Evolutionary conservation across 345 rosid species (phyloP).

Genomic region (Arabidopsis arenosa): DNA sequence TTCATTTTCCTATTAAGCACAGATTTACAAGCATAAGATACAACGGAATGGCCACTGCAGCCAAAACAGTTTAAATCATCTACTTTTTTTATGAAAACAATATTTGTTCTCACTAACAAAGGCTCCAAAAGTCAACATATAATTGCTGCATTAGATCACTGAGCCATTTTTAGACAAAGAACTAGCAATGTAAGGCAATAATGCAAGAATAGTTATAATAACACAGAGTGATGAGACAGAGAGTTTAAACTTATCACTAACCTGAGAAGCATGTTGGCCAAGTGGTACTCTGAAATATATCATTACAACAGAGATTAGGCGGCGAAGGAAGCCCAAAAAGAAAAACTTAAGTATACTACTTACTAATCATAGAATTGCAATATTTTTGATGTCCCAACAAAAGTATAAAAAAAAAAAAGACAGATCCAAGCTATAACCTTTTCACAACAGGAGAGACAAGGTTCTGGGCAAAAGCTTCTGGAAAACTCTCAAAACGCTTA

Average conservation of each 20-base stretch:
- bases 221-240: constrained; percentile 7
- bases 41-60: constrained; percentile 25
- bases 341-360: background rate
- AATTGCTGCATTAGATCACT: constrained; percentile 13
- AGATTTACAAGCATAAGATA: constrained; percentile 11
- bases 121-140: constrained; percentile 12
- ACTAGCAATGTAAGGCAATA: constrained; percentile 13
- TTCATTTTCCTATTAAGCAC: background rate
- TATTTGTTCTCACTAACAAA: constrained; percentile 8
- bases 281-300: constrained; percentile 62
- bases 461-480: constrained; percentile 83
- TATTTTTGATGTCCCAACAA: background rate
- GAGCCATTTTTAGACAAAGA: constrained; percentile 26
- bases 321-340: constrained; percentile 20
- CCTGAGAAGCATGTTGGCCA: constrained; percentile 73
- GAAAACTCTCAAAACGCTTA: constrained; percentile 98
- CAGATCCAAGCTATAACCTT: constrained; percentile 53
- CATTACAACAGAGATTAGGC: constrained; percentile 29
- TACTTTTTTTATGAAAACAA: background rate
- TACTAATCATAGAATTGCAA: background rate
- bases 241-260: constrained; percentile 41
- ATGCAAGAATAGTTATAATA: constrained; percentile 23
- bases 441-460: constrained; percentile 71
- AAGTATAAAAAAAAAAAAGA: background rate
- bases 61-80: constrained; percentile 6